Conservation (phyloP, 148 eudicot genomes). For the Rhododendron kiyosumense region DNA sequence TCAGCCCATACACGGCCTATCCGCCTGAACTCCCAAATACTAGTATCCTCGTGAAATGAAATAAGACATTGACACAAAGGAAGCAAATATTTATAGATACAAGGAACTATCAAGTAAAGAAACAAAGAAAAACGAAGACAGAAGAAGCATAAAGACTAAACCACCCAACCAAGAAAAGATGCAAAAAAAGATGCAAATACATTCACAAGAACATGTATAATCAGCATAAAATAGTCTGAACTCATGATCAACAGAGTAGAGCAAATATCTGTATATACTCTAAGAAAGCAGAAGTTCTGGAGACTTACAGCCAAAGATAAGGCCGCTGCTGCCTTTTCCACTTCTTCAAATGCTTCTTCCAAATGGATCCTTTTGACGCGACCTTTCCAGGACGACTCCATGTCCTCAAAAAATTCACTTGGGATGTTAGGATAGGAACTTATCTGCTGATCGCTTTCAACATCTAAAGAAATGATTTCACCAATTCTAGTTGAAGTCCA, state of each 20-base stretch:
- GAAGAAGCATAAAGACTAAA: background rate
- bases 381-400: slow-evolving; percentile 93
- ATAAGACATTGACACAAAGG: background rate
- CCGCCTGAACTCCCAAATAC: background rate
- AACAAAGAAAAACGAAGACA: background rate
- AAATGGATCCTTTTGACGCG: slow-evolving; percentile 86
- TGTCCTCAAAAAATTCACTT: slow-evolving; percentile 71
- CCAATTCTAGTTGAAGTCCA: slow-evolving; percentile 62
- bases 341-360: slow-evolving; percentile 60
- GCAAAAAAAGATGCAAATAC: background rate
- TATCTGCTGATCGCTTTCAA: slow-evolving; percentile 56
- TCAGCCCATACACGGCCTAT: background rate
- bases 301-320: slow-evolving; percentile 72
- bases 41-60: background rate
- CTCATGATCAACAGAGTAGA: background rate
- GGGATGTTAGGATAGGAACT: slow-evolving; percentile 54
- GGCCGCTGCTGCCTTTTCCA: slow-evolving; percentile 71
- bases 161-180: background rate
- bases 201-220: background rate
- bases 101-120: background rate
- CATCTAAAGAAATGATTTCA: slow-evolving; percentile 67
- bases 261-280: background rate
- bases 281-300: slow-evolving; percentile 8
- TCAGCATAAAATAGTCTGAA: background rate
- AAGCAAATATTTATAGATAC: background rate